Evolutionary conservation across 2,329 filamentous ascomycete species (phyloP), one percentile per base, ranked within the genome.

Genomic region (Fusarium bactridioides): DNA sequence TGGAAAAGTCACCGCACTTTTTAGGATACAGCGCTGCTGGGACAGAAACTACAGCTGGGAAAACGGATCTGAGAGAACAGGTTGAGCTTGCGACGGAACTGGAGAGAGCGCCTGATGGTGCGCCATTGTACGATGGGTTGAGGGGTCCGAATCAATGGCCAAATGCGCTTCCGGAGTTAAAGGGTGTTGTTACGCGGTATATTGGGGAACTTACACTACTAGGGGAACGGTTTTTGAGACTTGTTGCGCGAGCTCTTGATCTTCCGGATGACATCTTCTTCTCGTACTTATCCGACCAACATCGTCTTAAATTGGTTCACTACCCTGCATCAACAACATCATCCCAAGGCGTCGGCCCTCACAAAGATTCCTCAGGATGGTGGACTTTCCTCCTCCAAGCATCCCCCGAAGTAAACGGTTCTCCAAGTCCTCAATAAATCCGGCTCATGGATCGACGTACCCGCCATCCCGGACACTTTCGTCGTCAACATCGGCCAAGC

Each of bases 321-420:
- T 90, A 90, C 60, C 87, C 87, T 1, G 73, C 80, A 0, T 66
- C 64, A 3, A 10, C 38, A 16, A 61, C 67, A 6, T 54, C 50
- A 1, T 53, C 74, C 7, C 88, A 90, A 78, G 89, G 89, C 3
- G 88, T 91, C 3, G 89, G 89, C 0, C 86, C 89, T 2, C 89
- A 91, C 79, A 90, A 90, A 74, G 88, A 90, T 76, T 90, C 86
- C 0, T 90, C 88, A 0, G 89, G 89, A 7, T 91, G 88, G 88
- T 88, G 89, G 82, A 91, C 89, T 0, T 91, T 91, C 69, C 83
- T 91, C 7, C 84, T 89, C 3, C 90, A 91, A 76, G 86, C 88
- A 11, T 88, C 86, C 1, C 83, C 87, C 7, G 80, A 84, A 15
- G 80, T 85, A 4, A 77, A 83, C 43, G 85, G 87, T 0, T 0